Conservation (phyloP, 345 rosid genomes). For the Mercurialis annua region DNA sequence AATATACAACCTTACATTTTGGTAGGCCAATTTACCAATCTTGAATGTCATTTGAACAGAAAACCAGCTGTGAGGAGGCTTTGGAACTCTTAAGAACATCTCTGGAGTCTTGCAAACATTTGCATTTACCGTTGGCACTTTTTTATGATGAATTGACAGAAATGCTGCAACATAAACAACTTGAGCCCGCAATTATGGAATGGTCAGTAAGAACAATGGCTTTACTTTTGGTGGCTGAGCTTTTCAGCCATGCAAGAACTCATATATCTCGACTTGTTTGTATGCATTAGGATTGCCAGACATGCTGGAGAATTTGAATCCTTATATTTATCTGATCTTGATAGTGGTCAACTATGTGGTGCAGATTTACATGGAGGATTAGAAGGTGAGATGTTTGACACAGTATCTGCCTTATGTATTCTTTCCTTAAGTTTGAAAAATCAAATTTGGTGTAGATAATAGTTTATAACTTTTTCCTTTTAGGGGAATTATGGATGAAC, state of each 20-base stretch:
- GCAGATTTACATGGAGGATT: conserved; percentile 45
- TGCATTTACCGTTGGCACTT: conserved; percentile 48
- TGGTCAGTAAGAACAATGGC: conserved; percentile 45
- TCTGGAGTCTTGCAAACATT: conserved; percentile 65
- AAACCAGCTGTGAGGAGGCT: conserved; percentile 61
- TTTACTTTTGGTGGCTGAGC: conserved; percentile 15
- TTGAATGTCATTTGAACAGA: conserved; percentile 35
- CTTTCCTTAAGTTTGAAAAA: conserved; percentile 16
- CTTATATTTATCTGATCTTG: conserved; percentile 63
- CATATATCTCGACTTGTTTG: conserved; percentile 15
- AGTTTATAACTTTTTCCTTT: conserved; percentile 24
- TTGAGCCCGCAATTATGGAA: conserved; percentile 68
- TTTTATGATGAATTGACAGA: conserved; percentile 72
- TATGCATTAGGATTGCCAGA: conserved; percentile 57
- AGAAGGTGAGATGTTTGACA: conserved; percentile 48
- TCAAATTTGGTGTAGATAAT: conserved; percentile 7
- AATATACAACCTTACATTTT: background rate
- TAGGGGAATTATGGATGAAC: conserved; percentile 93
- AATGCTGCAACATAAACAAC: conserved; percentile 45
- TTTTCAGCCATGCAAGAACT: conserved; percentile 16
- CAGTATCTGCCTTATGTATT: background rate
- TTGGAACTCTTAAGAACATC: conserved; percentile 70
- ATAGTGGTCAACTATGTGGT: conserved; percentile 47
- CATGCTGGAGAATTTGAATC: conserved; percentile 82
- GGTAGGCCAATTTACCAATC: conserved; percentile 11